Evolutionary conservation across 805 yeast species (phyloP).

Genomic region (Pichia gijzeniarum): DNA sequence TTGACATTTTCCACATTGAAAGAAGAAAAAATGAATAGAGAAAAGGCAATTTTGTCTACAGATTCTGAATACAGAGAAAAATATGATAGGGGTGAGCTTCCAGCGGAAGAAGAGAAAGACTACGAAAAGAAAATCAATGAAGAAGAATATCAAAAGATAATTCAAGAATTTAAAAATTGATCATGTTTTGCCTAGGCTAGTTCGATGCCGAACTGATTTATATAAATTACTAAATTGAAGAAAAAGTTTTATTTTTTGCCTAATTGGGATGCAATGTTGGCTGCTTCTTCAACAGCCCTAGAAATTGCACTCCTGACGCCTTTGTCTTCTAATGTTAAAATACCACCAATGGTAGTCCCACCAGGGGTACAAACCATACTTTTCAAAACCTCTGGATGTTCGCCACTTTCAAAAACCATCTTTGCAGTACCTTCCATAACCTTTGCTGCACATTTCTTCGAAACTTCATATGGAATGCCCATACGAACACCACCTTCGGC

Average conservation of each 20-base stretch:
- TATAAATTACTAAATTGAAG: not conserved
- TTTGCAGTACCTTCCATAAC: conserved; percentile 91
- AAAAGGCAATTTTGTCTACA: conserved; percentile 28
- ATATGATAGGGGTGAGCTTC: conserved; percentile 26
- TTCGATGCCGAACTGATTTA: too few species aligned
- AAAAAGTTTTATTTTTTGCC: conserved; percentile 40
- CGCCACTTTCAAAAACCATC: conserved; percentile 77
- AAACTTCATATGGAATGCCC: conserved; percentile 86
- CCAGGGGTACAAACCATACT: conserved; percentile 94
- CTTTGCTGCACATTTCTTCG: conserved; percentile 83
- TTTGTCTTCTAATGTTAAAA: conserved; percentile 84
- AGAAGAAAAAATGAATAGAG: conserved; percentile 52
- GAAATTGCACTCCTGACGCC: conserved; percentile 85
- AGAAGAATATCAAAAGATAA: conserved; percentile 27
- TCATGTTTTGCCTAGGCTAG: too few species aligned
- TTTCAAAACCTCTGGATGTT: conserved; percentile 84
- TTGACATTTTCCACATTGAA: conserved; percentile 54
- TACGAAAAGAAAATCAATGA: conserved; percentile 23
- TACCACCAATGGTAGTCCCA: conserved; percentile 95
- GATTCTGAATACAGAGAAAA: conserved; percentile 21
- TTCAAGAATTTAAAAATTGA: conserved; percentile 24
- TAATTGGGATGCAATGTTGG: conserved; percentile 61
- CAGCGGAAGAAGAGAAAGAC: conserved; percentile 16
- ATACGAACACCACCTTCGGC: conserved; percentile 91
- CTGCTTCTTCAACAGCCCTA: conserved; percentile 86